Conservation (phyloP, 257 asterid genomes). For the Euphrasia confusa region DNA sequence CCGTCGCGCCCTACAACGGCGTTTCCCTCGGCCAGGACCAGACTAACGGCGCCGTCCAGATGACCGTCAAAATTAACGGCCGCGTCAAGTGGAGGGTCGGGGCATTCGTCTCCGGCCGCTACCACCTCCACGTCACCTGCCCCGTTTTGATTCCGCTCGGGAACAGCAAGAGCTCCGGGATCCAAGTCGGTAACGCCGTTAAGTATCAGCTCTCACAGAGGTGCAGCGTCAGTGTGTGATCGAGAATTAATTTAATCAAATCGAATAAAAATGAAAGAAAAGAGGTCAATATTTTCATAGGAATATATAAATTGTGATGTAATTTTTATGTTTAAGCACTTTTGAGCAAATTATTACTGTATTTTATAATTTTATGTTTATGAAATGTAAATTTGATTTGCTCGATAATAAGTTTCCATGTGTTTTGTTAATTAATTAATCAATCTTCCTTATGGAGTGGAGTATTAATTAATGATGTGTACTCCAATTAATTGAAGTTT, state of each 20-base stretch:
- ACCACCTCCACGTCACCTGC: background rate
- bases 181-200: background rate
- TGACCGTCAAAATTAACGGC: background rate
- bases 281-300: background rate
- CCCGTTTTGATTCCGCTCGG: background rate
- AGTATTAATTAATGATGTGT: too few species aligned
- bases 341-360: too few species aligned
- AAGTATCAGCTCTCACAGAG: constrained; percentile 1
- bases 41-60: background rate
- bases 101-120: background rate
- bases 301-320: too few species aligned
- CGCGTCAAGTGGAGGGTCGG: constrained; percentile 4
- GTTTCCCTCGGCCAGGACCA: constrained; percentile 31
- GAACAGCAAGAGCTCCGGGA: background rate
- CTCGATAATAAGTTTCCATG: too few species aligned
- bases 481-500: too few species aligned
- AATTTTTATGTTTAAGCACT: too few species aligned
- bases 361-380: too few species aligned
- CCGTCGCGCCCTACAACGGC: constrained; percentile 81
- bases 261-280: background rate
- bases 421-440: too few species aligned
- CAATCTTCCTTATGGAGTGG: too few species aligned
- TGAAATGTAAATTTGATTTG: too few species aligned
- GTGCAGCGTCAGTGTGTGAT: constrained; percentile 1
- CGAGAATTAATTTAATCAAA: background rate